Conservation (phyloP, 345 rosid genomes). For the Atalantia buxifolia region DNA sequence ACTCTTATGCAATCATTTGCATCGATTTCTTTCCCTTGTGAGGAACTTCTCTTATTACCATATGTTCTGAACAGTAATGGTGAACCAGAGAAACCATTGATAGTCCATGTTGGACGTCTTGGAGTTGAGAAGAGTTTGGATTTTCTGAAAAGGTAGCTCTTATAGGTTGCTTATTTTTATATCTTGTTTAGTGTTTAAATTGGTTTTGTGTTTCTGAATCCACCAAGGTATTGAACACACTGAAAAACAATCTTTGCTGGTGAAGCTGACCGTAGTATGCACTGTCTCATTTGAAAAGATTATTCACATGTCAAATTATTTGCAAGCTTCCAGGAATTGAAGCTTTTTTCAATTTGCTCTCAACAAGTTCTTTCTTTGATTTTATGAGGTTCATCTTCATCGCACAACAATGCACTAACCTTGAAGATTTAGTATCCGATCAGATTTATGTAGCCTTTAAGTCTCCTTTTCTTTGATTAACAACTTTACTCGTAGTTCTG, state of each 20-base stretch:
- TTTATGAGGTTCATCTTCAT: not conserved
- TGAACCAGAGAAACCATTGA: constrained; percentile 86
- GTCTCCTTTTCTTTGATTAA: not conserved
- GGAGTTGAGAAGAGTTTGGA: constrained; percentile 98
- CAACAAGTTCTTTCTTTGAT: not conserved
- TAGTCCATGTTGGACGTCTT: constrained; percentile 90
- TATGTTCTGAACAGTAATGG: constrained; percentile 55
- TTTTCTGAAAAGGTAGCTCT: constrained; percentile 72
- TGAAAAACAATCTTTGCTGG: not conserved
- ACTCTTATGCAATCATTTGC: not conserved
- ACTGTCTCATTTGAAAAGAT: not conserved
- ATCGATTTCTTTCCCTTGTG: not conserved
- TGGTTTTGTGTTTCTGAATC: not conserved
- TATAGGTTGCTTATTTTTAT: not conserved
- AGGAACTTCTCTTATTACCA: constrained; percentile 11
- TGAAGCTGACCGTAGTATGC: not conserved
- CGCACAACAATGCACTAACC: not conserved
- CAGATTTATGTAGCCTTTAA: not conserved
- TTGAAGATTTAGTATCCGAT: not conserved
- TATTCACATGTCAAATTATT: not conserved
- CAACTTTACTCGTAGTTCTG: not conserved
- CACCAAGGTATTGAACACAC: not conserved
- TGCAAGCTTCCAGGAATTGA: not conserved
- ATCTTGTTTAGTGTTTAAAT: not conserved
- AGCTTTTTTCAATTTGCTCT: not conserved